Conservation (phyloP, 805 yeast genomes). For the Wickerhamiella slavikovae region DNA sequence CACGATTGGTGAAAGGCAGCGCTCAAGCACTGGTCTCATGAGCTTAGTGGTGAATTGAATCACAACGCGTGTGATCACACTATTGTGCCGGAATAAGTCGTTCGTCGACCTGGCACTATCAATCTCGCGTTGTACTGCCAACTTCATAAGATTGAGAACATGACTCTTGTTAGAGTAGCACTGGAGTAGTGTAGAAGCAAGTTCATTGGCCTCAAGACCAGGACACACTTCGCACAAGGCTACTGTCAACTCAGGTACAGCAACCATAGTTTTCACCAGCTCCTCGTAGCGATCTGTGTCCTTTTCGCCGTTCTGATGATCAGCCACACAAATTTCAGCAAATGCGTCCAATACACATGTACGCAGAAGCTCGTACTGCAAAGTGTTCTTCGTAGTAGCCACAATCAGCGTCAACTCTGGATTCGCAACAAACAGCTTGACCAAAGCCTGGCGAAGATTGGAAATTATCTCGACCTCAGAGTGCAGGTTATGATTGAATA, state of each 20-base stretch:
- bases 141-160: conserved; percentile 1
- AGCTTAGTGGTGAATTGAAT: neutral
- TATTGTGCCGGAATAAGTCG: conserved; percentile 2
- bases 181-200: neutral
- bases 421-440: neutral
- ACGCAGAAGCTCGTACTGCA: neutral
- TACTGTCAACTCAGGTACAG: neutral
- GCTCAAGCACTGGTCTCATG: too few relatives aligned
- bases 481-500: neutral
- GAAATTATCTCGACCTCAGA: neutral
- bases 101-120: conserved; percentile 1
- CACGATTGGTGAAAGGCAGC: too few relatives aligned
- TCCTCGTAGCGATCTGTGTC: neutral
- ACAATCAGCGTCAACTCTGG: neutral
- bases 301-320: neutral
- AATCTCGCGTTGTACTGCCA: conserved; percentile 1
- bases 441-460: neutral
- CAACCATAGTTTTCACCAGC: neutral
- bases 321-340: neutral
- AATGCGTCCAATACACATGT: neutral
- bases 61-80: conserved; percentile 1
- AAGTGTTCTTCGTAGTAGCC: too few relatives aligned
- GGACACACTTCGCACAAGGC: conserved; percentile 3
- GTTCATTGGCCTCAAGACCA: neutral
- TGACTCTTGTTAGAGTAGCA: conserved; percentile 1